These are phyloP conservation scores for Phytophthora colocasiae DNA, from an alignment of 352 stramenopile genomes.

Conservation along the genomic window DNA sequence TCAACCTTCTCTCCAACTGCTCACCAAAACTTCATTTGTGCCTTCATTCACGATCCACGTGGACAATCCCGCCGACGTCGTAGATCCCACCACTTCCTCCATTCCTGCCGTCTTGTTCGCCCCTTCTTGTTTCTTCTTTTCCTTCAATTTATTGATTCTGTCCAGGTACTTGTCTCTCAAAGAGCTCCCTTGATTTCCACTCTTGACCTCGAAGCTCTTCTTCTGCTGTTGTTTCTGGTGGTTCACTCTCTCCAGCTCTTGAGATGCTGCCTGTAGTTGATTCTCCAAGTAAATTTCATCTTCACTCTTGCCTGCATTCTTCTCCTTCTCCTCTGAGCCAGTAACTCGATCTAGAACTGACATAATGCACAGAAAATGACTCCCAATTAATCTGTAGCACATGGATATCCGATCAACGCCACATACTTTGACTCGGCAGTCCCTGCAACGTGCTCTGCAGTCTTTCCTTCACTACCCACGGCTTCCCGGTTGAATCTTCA, in stretches of 20 bases:
- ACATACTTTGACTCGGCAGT: conserved; percentile 61
- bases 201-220: conserved; percentile 15
- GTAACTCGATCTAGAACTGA: conserved; percentile 67
- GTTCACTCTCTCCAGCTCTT: conserved; percentile 36
- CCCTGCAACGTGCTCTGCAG: conserved; percentile 71
- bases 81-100: conserved; percentile 34
- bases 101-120: conserved; percentile 8
- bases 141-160: conserved; percentile 75
- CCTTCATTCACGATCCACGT: conserved; percentile 80
- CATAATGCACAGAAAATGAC: conserved; percentile 5
- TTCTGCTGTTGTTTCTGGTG: conserved; percentile 36
- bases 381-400: not conserved
- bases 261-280: conserved; percentile 54
- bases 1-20: not conserved
- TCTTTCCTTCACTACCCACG: conserved; percentile 68
- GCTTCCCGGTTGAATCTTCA: conserved; percentile 68
- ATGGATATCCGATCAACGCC: not conserved
- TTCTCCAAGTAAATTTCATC: conserved; percentile 64
- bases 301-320: conserved; percentile 46
- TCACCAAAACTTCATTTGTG: conserved; percentile 74
- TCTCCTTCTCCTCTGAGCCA: conserved; percentile 32
- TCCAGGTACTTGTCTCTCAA: conserved; percentile 79
- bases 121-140: conserved; percentile 52
- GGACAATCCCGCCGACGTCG: conserved; percentile 64
- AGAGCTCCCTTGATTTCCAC: conserved; percentile 25